phyloP scores from a whole-genome alignment of 2,329 filamentous ascomycete species.

The Fusarium musae region DNA sequence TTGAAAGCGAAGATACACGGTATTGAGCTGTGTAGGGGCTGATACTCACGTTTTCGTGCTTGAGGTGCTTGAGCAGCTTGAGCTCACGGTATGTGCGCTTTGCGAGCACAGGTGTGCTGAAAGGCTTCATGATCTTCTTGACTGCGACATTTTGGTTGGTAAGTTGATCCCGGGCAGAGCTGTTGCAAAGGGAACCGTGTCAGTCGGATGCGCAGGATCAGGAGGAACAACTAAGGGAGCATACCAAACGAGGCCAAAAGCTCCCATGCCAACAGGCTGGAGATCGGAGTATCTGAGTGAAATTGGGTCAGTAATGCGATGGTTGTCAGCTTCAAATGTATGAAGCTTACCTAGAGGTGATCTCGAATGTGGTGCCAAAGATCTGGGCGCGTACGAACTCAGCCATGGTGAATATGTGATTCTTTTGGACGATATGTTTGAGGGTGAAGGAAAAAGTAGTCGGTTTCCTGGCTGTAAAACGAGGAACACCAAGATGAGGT shows the following conservation, averaged over 20 bases:
- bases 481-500: slow-evolving; percentile 26
- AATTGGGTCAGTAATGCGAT: slow-evolving; percentile 24
- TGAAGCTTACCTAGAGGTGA: slow-evolving; percentile 85
- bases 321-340: neutral
- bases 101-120: slow-evolving; percentile 97
- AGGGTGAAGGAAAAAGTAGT: slow-evolving; percentile 12
- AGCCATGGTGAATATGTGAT: slow-evolving; percentile 75
- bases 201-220: slow-evolving; percentile 2
- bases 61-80: slow-evolving; percentile 95
- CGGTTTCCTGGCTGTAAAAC: slow-evolving; percentile 26
- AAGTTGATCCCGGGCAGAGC: slow-evolving; percentile 97
- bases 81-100: slow-evolving; percentile 98
- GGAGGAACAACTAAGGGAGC: slow-evolving; percentile 42
- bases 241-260: slow-evolving; percentile 97
- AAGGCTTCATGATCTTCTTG: slow-evolving; percentile 99
- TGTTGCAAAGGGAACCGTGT: slow-evolving; percentile 51
- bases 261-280: slow-evolving; percentile 98
- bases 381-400: slow-evolving; percentile 99
- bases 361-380: slow-evolving; percentile 99
- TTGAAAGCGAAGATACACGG: neutral
- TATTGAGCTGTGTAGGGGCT: slow-evolving; percentile 6
- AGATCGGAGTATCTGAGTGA: slow-evolving; percentile 88
- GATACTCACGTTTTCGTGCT: slow-evolving; percentile 86
- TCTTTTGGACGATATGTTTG: slow-evolving; percentile 16
- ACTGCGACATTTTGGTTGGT: slow-evolving; percentile 96